Evolutionary conservation across 305 asterid genomes (phyloP).

Genomic region (Fraxinus nigra): DNA sequence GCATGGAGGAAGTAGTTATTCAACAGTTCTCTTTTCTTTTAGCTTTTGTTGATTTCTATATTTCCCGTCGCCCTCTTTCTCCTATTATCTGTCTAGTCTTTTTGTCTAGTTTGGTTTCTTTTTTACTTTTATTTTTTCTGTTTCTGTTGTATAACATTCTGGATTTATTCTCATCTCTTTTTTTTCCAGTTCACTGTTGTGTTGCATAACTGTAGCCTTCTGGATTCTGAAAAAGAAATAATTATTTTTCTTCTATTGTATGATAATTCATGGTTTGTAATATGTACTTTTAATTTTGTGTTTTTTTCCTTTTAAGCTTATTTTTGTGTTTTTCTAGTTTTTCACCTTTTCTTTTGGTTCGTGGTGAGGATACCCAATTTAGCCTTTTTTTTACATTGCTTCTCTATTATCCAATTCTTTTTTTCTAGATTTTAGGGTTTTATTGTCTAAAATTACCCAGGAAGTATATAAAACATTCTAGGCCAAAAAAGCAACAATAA

Average conservation of each 20-base stretch:
- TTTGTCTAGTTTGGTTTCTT: background rate
- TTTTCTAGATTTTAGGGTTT: background rate
- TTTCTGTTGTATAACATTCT: background rate
- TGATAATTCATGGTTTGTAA: background rate
- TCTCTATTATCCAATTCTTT: background rate
- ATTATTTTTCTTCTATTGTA: background rate
- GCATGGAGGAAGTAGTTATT: background rate
- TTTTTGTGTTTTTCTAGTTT: background rate
- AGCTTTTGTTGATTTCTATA: background rate
- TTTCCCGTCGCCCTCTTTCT: background rate
- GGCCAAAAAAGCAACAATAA: background rate
- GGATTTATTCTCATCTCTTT: background rate
- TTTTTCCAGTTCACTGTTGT: background rate
- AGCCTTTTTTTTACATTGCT: background rate
- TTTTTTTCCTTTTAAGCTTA: background rate
- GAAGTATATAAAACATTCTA: background rate
- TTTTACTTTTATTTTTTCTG: background rate
- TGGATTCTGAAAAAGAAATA: background rate
- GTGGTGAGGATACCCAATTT: background rate
- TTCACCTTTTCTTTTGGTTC: background rate
- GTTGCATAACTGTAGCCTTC: background rate
- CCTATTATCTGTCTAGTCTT: background rate
- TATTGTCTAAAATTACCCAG: background rate
- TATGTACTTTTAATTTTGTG: background rate
- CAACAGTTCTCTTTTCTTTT: background rate